These are phyloP conservation scores for Escallonia rubra DNA, from an alignment of 129 eudicot species.

Conservation along the genomic window DNA sequence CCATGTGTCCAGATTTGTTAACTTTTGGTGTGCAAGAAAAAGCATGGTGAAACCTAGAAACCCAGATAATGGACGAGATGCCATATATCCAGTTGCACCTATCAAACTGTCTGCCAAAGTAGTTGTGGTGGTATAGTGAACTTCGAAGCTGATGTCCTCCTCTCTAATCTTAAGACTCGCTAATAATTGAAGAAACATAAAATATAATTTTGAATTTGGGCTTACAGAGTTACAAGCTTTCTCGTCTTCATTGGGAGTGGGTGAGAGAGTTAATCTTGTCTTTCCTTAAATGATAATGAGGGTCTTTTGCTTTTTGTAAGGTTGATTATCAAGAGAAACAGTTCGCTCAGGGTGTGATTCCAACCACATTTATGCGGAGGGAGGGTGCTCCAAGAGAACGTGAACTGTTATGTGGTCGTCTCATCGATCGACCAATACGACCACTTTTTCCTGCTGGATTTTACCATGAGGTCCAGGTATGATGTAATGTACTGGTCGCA, in stretches of 20 bases:
- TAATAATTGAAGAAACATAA: too few species aligned
- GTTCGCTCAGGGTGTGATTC: slow-evolving; percentile 94
- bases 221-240: too few species aligned
- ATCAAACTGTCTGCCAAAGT: not conserved
- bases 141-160: not conserved
- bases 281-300: not conserved
- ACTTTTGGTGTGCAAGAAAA: too few species aligned
- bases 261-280: not conserved
- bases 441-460: slow-evolving; percentile 96
- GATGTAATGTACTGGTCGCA: not conserved
- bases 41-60: too few species aligned
- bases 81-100: too few species aligned
- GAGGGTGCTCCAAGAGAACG: slow-evolving; percentile 99
- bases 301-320: slow-evolving; percentile 24
- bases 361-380: slow-evolving; percentile 85
- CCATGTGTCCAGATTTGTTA: too few species aligned
- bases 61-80: too few species aligned
- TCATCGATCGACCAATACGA: slow-evolving; percentile 89
- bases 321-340: slow-evolving; percentile 99
- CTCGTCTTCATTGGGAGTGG: not conserved
- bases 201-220: too few species aligned
- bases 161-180: too few species aligned
- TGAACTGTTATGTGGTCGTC: slow-evolving; percentile 86
- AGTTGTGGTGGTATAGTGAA: not conserved
- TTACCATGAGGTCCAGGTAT: slow-evolving; percentile 90